Evolutionary conservation across 768 basidiomycete species (phyloP).

Genomic region (Chalciporus sphaerocephalus): DNA sequence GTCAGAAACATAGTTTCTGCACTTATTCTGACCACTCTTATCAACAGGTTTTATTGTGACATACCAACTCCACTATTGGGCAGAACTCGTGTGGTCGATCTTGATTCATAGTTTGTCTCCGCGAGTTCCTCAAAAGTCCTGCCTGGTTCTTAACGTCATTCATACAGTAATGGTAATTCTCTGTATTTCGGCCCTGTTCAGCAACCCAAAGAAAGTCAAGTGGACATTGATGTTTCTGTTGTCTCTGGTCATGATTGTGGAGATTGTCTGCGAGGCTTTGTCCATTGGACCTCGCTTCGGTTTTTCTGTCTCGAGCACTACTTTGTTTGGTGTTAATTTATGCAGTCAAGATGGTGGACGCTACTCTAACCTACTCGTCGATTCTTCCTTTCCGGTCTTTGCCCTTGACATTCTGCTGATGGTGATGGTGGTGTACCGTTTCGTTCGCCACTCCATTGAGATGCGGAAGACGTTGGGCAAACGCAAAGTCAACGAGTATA

Average conservation of each 20-base stretch:
- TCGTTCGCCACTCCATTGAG: conserved; percentile 4
- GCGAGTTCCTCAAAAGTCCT: too few relatives aligned
- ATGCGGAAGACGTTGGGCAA: background rate
- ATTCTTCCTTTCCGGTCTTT: conserved; percentile 1
- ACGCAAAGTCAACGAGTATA: conserved; percentile 5
- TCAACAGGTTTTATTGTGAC: too few relatives aligned
- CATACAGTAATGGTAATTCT: conserved; percentile 14
- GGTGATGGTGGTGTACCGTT: conserved; percentile 7
- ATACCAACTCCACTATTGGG: background rate
- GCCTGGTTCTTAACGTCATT: background rate
- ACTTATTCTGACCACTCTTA: too few relatives aligned
- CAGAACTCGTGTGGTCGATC: background rate
- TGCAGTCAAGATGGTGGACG: background rate
- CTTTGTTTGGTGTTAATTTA: background rate
- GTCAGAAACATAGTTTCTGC: too few relatives aligned
- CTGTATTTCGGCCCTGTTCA: conserved; percentile 14
- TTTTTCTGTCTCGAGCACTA: background rate
- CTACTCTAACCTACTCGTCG: background rate
- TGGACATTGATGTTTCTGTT: conserved; percentile 3
- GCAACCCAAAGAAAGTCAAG: background rate
- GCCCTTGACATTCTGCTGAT: conserved; percentile 10
- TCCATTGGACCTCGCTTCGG: conserved; percentile 1
- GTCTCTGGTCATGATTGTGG: background rate
- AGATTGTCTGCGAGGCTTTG: background rate
- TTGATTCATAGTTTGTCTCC: conserved; percentile 6